Evolutionary conservation across 768 basidiomycete genomes (phyloP), one percentile per base, ranked within the genome.

Genomic region (Leccinum pellstonianum): DNA sequence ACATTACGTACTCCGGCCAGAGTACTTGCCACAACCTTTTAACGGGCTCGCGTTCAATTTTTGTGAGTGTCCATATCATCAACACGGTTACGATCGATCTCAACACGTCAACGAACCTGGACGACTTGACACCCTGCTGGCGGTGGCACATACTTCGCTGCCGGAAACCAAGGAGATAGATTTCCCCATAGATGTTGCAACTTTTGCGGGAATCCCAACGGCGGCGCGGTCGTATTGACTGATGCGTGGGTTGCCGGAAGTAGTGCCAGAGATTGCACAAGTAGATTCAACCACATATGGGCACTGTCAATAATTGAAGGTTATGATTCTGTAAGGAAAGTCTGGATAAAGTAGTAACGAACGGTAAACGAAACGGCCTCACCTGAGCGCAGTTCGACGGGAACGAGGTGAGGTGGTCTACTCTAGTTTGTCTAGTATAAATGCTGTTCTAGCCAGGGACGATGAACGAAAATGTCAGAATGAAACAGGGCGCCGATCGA

Each of bases 41-140:
- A 25, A 25, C 25, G 25, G 25, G 25, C 25, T 25, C 25, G 25
- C 25, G 25, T 25, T 25, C 25, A 25, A 25, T 25, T 25, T 25
- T 25, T 84, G 62, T 69, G n/a, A 14, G 33, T 35, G 33, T 35
- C 33, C 12, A 35, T 35, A 14, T 35, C 33, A 35, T 35, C 33
- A 35, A 14, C 33, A 10, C 0, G 10, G n/a, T 10, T 43, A 43
- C 43, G 14, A 25, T 25, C 14, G 23, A 25, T 49, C 15, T 25
- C 23, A 19, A 19, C 19, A 2, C 43, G 10, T 5, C n/a, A 19
- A 46, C 23, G 12, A 8, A 49, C 48, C 48, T 49, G 48, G 6
- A 49, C 4, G 10, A 49, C 9, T 15, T 49, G 23, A 23, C 48
- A 49, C 48, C 23, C 23, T 25, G 25, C 9, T 49, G 48, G 48